Evolutionary conservation across 306 rosid species (phyloP).

Genomic region (Dalbergia cultrata): DNA sequence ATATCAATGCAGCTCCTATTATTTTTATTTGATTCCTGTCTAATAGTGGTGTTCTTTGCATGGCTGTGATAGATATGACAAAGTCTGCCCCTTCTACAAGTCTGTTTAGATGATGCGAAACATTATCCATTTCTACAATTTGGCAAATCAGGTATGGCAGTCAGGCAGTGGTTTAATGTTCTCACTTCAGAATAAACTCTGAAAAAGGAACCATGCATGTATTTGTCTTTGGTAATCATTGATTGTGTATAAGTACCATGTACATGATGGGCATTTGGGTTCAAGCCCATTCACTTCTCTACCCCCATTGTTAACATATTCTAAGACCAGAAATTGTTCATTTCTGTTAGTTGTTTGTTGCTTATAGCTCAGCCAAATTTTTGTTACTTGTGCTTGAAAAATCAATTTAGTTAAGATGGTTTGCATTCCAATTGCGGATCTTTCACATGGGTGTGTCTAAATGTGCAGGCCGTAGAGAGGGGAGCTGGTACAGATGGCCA

Average conservation of each 20-base stretch:
- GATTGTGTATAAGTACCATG: not conserved
- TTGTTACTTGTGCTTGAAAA: conserved; percentile 11
- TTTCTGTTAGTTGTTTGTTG: conserved; percentile 4
- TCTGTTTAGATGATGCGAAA: conserved; percentile 99
- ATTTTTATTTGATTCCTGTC: conserved; percentile 12
- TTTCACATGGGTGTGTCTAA: conserved; percentile 19
- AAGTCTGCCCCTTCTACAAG: conserved; percentile 99
- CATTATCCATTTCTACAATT: conserved; percentile 94
- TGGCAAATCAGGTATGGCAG: conserved; percentile 91
- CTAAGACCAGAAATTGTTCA: not conserved
- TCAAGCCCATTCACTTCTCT: conserved; percentile 19
- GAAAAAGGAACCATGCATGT: not conserved
- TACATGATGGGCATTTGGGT: not conserved
- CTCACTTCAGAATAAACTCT: not conserved
- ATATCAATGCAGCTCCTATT: too few species aligned
- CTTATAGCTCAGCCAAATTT: conserved; percentile 25
- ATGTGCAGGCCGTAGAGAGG: conserved; percentile 90
- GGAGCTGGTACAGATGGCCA: conserved; percentile 99
- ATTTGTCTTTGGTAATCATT: not conserved
- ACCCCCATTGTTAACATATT: not conserved
- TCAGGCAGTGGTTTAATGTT: conserved; percentile 28
- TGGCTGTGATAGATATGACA: conserved; percentile 81
- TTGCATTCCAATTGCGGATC: conserved; percentile 7
- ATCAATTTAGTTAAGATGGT: conserved; percentile 8
- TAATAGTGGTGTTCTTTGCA: conserved; percentile 2